phyloP scores from a whole-genome alignment of 768 basidiomycete species.

The Cystofilobasidium ferigula region DNA sequence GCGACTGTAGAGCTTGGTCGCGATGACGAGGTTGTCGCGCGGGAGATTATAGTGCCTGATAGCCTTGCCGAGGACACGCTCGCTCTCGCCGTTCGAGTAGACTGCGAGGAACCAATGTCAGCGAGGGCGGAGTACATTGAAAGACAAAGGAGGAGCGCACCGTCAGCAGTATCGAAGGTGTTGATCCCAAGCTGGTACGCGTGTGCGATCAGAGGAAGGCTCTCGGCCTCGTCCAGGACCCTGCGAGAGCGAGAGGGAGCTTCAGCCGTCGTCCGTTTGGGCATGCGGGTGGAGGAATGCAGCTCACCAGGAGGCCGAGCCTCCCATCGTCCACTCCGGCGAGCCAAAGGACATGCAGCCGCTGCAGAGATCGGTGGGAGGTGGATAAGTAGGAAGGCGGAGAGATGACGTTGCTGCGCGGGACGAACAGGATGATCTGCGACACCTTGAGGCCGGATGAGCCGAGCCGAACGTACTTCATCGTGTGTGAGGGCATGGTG shows the following conservation, averaged over 20 bases:
- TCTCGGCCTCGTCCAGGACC: constrained; percentile 11
- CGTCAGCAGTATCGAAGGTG: constrained; percentile 6
- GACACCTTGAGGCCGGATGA: constrained; percentile 20
- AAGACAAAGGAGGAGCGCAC: not conserved
- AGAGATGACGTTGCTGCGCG: not conserved
- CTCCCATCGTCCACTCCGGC: constrained; percentile 3
- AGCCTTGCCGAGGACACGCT: constrained; percentile 1
- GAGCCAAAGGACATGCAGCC: not conserved
- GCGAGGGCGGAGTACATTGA: not conserved
- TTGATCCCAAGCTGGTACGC: constrained; percentile 5
- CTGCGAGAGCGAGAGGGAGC: not conserved
- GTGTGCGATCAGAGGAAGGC: not conserved
- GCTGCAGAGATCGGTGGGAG: not conserved
- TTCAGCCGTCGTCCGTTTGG: not conserved
- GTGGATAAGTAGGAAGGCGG: not conserved
- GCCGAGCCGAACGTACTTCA: constrained; percentile 20
- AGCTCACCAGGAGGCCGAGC: not conserved
- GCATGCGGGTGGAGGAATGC: not conserved
- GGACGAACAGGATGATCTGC: constrained; percentile 17
- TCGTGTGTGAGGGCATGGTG: constrained; percentile 2
- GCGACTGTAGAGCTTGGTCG: not conserved
- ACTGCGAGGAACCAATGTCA: not conserved
- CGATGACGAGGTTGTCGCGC: constrained; percentile 8
- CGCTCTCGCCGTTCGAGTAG: constrained; percentile 9
- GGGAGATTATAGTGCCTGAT: constrained; percentile 7